A percentile compares a stretch with the other conserved stretches of the same genome.
These are phyloP conservation scores for Teunomyces aglyptinius DNA, from an alignment of 805 yeast species.

Conservation along the genomic window DNA sequence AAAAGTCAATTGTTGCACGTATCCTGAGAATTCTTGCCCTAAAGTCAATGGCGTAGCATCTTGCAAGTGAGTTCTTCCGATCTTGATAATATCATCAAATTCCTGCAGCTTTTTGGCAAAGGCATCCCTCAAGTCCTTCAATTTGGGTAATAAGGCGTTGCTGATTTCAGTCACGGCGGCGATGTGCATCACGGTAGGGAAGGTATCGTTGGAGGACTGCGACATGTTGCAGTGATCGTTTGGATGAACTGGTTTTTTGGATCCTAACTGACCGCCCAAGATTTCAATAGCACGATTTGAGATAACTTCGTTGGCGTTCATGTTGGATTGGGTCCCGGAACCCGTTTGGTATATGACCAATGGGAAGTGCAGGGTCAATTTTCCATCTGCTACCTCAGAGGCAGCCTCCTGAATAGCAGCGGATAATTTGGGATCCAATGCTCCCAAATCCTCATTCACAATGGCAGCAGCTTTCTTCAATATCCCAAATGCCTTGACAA, in stretches of 20 bases:
- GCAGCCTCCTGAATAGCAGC: slow-evolving; percentile 37
- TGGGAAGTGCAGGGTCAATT: slow-evolving; percentile 39
- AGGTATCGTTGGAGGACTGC: slow-evolving; percentile 39
- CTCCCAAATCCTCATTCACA: slow-evolving; percentile 33
- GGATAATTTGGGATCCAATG: slow-evolving; percentile 31
- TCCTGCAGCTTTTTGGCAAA: slow-evolving; percentile 29
- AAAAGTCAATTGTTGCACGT: slow-evolving; percentile 35
- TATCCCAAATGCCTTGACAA: slow-evolving; percentile 35
- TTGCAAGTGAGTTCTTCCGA: slow-evolving; percentile 41
- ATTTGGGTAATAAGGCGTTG: slow-evolving; percentile 28
- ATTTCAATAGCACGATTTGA: slow-evolving; percentile 40
- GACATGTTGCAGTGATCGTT: slow-evolving; percentile 42
- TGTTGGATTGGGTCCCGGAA: slow-evolving; percentile 40
- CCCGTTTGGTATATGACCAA: slow-evolving; percentile 42
- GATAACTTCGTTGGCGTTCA: slow-evolving; percentile 42
- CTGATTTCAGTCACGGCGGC: slow-evolving; percentile 38
- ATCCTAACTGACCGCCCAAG: slow-evolving; percentile 36
- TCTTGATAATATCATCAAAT: slow-evolving; percentile 35
- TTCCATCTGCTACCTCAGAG: slow-evolving; percentile 37
- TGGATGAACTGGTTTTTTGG: slow-evolving; percentile 39
- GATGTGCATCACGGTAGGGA: slow-evolving; percentile 43
- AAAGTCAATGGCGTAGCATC: slow-evolving; percentile 42
- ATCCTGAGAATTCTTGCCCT: slow-evolving; percentile 41
- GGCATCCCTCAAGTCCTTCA: slow-evolving; percentile 33
- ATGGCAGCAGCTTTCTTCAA: slow-evolving; percentile 40